Evolutionary conservation across 805 yeast genomes (phyloP), one percentile per base, ranked within the genome.

Genomic region (Isabelozyma gotoi): DNA sequence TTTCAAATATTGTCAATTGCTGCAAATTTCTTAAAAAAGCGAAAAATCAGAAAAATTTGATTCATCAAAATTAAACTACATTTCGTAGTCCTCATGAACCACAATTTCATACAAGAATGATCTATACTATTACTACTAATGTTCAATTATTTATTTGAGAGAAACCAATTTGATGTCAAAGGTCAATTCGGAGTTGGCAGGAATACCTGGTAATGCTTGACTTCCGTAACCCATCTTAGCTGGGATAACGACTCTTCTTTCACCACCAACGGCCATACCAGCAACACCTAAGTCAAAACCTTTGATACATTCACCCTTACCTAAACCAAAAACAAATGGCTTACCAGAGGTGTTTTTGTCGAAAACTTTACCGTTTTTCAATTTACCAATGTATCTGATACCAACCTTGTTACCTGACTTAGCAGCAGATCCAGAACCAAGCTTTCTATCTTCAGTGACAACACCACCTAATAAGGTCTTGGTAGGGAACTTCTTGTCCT

Each of bases 211-310:
- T 52, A 94, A 78, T 52, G 87, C 81, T 74, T 87, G 85, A 60
- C 85, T 85, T 53, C 99, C 99, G 73, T 94, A 94, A 45, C 97
- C 99, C 83, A 88, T 87, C 60, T 91, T 81, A 42, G 99, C 85
- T 57, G 99, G 99, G 55, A 94, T 89, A 48, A 89, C 80, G 55
- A 94, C 89, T 76, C 98, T 84, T 80, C 99, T 91, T 80, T 94
- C 99, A 64, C 98, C 98, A 62, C 97, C 97, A 63, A 88, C 96
- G 45, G 96, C 83, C 97, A 94, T 91, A 66, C 98, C 98, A 46
- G 92, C 90, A 59, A 94, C 94, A 78, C 99, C 99, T 61, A 92
- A 80, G 66, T 94, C 99, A 88, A 96, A 94, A 53, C 98, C 99
- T 71, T 88, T 88, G 77, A 94, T 94, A 56, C 96, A 97, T 74